Percentiles rank a stretch among this genome's conserved stretches.
Conservation (phyloP, 345 rosid genomes). For the Gossypium ekmanianum region DNA sequence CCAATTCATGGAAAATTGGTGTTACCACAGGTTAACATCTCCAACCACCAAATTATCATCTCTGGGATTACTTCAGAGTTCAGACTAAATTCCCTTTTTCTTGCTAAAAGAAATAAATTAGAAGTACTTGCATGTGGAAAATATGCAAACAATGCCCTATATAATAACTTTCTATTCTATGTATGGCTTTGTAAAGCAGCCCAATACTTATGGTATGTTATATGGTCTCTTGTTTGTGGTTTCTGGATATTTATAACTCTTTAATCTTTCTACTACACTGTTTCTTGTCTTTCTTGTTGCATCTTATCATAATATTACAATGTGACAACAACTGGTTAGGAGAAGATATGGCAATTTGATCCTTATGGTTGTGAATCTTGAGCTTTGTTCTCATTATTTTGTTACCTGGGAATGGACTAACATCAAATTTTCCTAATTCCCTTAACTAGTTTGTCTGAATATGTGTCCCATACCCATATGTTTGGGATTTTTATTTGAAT, state of each 20-base stretch:
- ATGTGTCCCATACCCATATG: too few relatives aligned
- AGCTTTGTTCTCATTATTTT: neutral
- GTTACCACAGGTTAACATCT: constrained; percentile 71
- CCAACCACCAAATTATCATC: neutral
- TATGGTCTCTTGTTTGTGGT: constrained; percentile 5
- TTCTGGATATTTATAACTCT: neutral
- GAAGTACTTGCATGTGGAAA: neutral
- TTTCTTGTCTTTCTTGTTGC: neutral
- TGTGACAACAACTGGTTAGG: neutral
- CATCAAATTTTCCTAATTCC: neutral
- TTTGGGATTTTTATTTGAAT: neutral
- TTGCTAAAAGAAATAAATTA: neutral
- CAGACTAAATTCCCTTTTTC: neutral
- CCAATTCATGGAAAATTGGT: constrained; percentile 99
- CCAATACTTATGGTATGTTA: neutral
- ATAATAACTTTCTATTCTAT: neutral
- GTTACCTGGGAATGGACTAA: neutral
- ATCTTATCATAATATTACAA: neutral
- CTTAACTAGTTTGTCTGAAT: neutral
- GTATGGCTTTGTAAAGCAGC: neutral
- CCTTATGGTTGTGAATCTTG: neutral
- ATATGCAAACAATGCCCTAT: neutral
- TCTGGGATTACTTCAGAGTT: neutral
- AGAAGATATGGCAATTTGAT: neutral
- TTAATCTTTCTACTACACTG: neutral